Conservation (phyloP, 2,329 filamentous ascomycete species). For the Metarhizium humberi region DNA sequence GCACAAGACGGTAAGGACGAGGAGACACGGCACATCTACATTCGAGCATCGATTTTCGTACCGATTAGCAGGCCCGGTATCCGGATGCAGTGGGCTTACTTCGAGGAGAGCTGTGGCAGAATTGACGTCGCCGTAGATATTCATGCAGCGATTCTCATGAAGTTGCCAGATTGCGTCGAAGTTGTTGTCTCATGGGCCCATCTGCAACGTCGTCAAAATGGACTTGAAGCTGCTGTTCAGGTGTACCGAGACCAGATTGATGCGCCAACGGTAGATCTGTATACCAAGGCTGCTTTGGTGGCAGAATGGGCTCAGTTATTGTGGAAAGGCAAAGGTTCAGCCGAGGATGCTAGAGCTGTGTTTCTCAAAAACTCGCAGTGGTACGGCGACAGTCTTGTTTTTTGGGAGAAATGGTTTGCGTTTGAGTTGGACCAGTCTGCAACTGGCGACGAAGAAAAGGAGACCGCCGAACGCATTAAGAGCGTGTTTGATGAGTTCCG, state of each 20-base stretch:
- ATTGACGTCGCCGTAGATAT: constrained; percentile 75
- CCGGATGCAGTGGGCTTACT: constrained; percentile 85
- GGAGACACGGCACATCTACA: constrained; percentile 85
- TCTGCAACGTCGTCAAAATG: constrained; percentile 71
- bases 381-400: constrained; percentile 76
- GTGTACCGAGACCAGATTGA: constrained; percentile 77
- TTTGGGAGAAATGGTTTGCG: constrained; percentile 82
- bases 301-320: constrained; percentile 80
- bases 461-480: constrained; percentile 67
- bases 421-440: constrained; percentile 84
- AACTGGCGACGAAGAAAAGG: constrained; percentile 50
- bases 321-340: constrained; percentile 78
- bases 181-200: constrained; percentile 85
- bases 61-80: constrained; percentile 78
- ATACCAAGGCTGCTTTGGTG: constrained; percentile 77
- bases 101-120: constrained; percentile 78
- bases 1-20: constrained; percentile 73
- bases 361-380: constrained; percentile 76
- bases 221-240: constrained; percentile 74
- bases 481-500: constrained; percentile 69
- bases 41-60: constrained; percentile 80
- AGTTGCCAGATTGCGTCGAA: constrained; percentile 74
- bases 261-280: constrained; percentile 59
- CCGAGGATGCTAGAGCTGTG: constrained; percentile 72
- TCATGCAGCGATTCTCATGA: constrained; percentile 68